Base-by-base conservation (phyloP, 306 rosid genomes). In the Cercis canadensis region DNA sequence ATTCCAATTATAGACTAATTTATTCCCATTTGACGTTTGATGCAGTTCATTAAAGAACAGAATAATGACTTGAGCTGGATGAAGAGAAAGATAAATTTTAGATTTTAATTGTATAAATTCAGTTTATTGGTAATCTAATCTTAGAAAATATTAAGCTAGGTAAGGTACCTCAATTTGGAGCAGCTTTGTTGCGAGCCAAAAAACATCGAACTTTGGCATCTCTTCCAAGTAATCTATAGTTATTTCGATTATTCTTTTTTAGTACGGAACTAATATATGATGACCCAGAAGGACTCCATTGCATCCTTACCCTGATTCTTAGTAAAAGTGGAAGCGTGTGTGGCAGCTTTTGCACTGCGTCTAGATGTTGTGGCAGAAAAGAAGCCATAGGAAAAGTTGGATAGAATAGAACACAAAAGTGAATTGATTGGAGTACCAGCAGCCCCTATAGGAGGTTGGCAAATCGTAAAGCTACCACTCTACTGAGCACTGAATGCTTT, bases 401-500 rank as follows among this genome's bases (percentile, higher is more conserved):
- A 70, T 24, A 24, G 29, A 24, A 24, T 2, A 65, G 57, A 49
- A 50, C 78, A 49, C 17, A 49, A 65, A 70, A 70, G 83, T 41
- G 53, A 55, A 39, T 16, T 55, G 73, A 60, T 46, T 72, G 61
- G 39, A 56, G 73, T 52, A 70, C 16, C 67, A 52, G 49, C 56
- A 62, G 29, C 29, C 3, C 75, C 72, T 70, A 72, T 50, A 15
- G 70, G 34, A 68, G 85, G 57, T 83, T 75, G 84, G 83, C 78
- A 79, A 85, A 81, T 83, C 92, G 82, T 83, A 81, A 89, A 85
- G 96, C 82, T 63, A 78, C 47, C 70, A 72, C 71, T 67, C 78
- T 56, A 65, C 67, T 44, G 63, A 68, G 51, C 64, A 57, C 67
- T 64, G 76, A 67, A 68, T 69, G 66, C 77, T 69, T 75, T 73